Evolutionary conservation across 352 stramenopile species (phyloP), one percentile per base, ranked within the genome.

Genomic region (Hyaloperonospora brassicae): DNA sequence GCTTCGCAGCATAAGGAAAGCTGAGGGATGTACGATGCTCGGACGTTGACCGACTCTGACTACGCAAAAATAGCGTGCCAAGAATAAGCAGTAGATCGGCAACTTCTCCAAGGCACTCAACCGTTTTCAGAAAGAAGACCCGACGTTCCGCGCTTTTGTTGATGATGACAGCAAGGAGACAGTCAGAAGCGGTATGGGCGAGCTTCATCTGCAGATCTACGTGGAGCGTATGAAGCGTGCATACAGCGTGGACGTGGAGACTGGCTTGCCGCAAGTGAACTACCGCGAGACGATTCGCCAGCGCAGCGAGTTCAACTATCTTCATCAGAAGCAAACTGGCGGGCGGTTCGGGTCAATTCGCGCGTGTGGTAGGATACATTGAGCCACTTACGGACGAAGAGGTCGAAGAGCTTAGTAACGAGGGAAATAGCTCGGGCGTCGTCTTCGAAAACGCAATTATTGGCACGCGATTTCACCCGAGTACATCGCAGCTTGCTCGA

Each of bases 291-390:
- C 96, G 12, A 97, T 99, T 65, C 87, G 76, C 30, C 59, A 76
- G 43, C 87, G 87, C 36, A 82, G 84, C 50, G 81, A 97, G 50
- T 99, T 99, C 73, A 98, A 99, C 78, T 99, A 98, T 76, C 62
- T 99, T 46, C 97, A 99, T 84, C 98, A 98, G 71, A 99, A 99
- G 68, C 97, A 99, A 79, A 98, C 93, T 38, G n/a, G n/a, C n/a
- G n/a, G 97, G 97, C 67, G 97, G 97, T 48, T 87, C 87, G 41
- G 97, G 97, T 38, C 97, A 99, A 73, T 99, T 97, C 72, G 88
- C 82, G 21, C 84, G 87, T 59, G 95, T 99, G 41, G 93, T 98
- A 48, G 97, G 97, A 44, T 99, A 98, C 79, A 84, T 99, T 59
- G 97, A 99, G 72, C 96, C 96, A 1, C 79, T 99, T 39, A 76